These are phyloP conservation scores for Metarhizium sp. DNA, from an alignment of 2,329 filamentous ascomycete genomes.

Conservation along the genomic window DNA sequence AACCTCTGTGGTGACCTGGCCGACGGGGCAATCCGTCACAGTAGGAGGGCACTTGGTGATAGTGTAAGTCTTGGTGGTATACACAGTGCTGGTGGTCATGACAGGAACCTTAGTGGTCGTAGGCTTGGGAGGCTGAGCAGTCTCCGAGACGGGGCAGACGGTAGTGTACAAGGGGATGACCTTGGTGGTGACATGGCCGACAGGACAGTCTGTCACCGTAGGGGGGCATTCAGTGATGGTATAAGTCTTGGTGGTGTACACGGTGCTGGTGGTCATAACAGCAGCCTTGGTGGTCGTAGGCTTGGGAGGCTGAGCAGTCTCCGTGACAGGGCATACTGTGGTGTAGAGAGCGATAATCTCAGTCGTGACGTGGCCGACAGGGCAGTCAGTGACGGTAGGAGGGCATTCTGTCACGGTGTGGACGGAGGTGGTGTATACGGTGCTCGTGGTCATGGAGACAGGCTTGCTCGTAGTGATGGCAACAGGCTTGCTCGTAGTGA, in stretches of 20 bases:
- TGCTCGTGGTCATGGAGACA: constrained; percentile 14
- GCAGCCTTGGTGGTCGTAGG: constrained; percentile 9
- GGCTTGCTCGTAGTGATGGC: neutral
- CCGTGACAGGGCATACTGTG: constrained; percentile 31
- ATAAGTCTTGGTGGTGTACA: constrained; percentile 43
- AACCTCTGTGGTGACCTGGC: constrained; percentile 5
- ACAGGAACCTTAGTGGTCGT: constrained; percentile 2
- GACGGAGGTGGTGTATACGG: constrained; percentile 31
- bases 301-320: constrained; percentile 9
- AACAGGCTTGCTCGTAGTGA: neutral
- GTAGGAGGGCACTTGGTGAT: constrained; percentile 37
- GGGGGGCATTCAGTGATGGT: constrained; percentile 46
- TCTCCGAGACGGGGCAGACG: constrained; percentile 23
- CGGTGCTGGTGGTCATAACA: constrained; percentile 21
- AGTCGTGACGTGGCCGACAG: constrained; percentile 25
- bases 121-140: constrained; percentile 8
- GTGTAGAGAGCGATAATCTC: constrained; percentile 33
- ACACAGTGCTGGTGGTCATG: constrained; percentile 16
- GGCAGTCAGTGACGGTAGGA: constrained; percentile 30
- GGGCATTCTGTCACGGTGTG: constrained; percentile 49
- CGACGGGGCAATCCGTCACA: constrained; percentile 8
- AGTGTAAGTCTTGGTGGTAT: constrained; percentile 31
- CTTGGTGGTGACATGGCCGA: constrained; percentile 22
- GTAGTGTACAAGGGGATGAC: constrained; percentile 26
- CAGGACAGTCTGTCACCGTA: constrained; percentile 39